A percentile compares a stretch with the other conserved stretches of the same genome.
phyloP scores from a whole-genome alignment of 179 eudicot species.

The Spergularia azorica region DNA sequence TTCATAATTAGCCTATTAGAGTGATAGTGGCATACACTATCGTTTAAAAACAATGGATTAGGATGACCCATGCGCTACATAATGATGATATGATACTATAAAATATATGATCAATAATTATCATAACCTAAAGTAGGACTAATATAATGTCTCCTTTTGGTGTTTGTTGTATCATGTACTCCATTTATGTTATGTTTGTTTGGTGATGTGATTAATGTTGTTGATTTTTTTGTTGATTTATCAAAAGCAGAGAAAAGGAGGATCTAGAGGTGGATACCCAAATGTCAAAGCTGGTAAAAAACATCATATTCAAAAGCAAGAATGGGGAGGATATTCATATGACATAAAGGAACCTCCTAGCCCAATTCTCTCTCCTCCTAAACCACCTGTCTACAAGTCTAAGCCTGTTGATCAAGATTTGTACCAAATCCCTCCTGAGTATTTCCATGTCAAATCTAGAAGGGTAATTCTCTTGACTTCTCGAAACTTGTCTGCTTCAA shows the following conservation, averaged over 20 bases:
- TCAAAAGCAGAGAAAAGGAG: conserved; percentile 44
- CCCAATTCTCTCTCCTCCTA: conserved; percentile 31
- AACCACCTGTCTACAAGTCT: conserved; percentile 9
- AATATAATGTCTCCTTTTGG: background rate
- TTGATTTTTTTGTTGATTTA: background rate
- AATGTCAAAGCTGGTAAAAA: conserved; percentile 34
- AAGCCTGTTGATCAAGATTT: conserved; percentile 52
- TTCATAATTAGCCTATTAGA: background rate
- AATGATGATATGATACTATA: conserved; percentile 16
- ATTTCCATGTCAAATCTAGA: conserved; percentile 42
- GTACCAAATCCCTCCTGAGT: conserved; percentile 48
- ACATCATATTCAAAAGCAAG: conserved; percentile 24
- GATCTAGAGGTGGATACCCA: conserved; percentile 33
- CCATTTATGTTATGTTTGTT: background rate
- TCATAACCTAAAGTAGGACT: background rate
- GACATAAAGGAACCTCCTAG: conserved; percentile 39
- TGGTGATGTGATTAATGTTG: conserved; percentile 8
- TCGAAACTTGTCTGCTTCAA: background rate
- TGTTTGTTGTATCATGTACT: background rate
- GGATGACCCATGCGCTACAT: conserved; percentile 16
- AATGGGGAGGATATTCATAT: conserved; percentile 41
- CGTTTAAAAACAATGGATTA: conserved; percentile 8
- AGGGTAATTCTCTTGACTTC: conserved; percentile 28
- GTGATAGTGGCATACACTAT: conserved; percentile 19
- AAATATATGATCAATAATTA: background rate